Evolutionary conservation across 2,329 filamentous ascomycete genomes (phyloP), one percentile per base, ranked within the genome.

Genomic region (Huntiella decipiens): DNA sequence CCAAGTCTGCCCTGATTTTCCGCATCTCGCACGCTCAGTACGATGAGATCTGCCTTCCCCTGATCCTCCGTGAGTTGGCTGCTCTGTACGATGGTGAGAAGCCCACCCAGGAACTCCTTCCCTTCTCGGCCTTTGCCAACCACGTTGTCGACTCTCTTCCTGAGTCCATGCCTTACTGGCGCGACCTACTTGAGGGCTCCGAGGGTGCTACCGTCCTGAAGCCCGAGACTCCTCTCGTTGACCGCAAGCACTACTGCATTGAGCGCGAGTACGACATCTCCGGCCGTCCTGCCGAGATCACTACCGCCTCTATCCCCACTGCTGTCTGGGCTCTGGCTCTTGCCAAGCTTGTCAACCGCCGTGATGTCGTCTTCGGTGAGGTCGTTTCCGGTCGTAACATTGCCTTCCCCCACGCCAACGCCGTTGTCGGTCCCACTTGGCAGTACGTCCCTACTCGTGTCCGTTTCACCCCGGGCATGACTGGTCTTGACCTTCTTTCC

Each of bases 11-110:
- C 41, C 68, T 80, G 11, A 61, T 71, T 49, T 67, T 79, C 56
- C 70, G 77, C 47, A 68, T 82, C 46, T 80, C 76, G 0, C 77
- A 82, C 56, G 73, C 77, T 0, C 77, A 81, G 52, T 81, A 80
- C 54, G 77, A 82, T 52, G 77, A 77, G 51, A 74, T 81, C 16
- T 80, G 72, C 52, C 65, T 81, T 6, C 71, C 74, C 0, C 61
- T 67, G n/a, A 66, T 80, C 15, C 67, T 80, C 48, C 65, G 65
- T 13, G 73, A 79, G 54, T 67, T 81, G 36, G 71, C 70, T 3
- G 64, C 66, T 0, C 61, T 77, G 4, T 61, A 61, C 49, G 47
- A 56, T 38, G 50, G 49, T 45, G 37, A 19, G 13, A 11, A 39
- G 15, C 42, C 48, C 4, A 36, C 48, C 3, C 45, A 46, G 33